Conservation (phyloP, 108 stramenopile genomes). For the Pseudonitzschia pungens region DNA sequence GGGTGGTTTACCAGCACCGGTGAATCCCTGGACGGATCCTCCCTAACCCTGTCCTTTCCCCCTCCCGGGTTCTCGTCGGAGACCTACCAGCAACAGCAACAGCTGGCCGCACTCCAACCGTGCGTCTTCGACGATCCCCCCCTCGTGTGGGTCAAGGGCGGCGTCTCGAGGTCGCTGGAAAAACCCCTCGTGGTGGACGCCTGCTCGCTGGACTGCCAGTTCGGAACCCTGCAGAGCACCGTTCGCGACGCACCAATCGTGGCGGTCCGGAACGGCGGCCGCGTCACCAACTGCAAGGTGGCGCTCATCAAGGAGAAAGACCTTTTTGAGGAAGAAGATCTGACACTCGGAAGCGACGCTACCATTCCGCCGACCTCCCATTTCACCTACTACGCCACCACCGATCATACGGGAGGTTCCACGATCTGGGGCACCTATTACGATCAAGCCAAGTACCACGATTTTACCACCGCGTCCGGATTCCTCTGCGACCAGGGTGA, state of each 20-base stretch:
- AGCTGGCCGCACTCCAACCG: not conserved
- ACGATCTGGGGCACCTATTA: too few species aligned
- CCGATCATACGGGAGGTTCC: too few species aligned
- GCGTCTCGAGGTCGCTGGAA: not conserved
- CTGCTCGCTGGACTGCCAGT: not conserved
- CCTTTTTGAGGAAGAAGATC: not conserved
- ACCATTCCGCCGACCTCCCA: too few species aligned
- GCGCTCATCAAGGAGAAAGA: not conserved
- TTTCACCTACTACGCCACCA: too few species aligned
- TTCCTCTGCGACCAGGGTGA: conserved; percentile 9
- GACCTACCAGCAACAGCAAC: too few species aligned
- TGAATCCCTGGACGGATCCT: not conserved
- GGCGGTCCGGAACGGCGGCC: conserved; percentile 1
- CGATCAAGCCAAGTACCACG: too few species aligned
- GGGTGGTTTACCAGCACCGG: not conserved
- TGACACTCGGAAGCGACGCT: too few species aligned
- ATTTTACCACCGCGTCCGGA: not conserved
- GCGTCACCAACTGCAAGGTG: not conserved
- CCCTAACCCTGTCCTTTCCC: not conserved
- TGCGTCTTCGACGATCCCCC: not conserved
- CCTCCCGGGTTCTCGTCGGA: not conserved
- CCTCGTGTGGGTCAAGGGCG: not conserved
- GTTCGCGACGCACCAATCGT: not conserved
- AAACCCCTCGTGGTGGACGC: not conserved
- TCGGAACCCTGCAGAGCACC: not conserved